A percentile compares a stretch with the other conserved stretches of the same genome.
Conservation (phyloP, 495 filamentous ascomycete species). For the Aspergillus wentii region DNA sequence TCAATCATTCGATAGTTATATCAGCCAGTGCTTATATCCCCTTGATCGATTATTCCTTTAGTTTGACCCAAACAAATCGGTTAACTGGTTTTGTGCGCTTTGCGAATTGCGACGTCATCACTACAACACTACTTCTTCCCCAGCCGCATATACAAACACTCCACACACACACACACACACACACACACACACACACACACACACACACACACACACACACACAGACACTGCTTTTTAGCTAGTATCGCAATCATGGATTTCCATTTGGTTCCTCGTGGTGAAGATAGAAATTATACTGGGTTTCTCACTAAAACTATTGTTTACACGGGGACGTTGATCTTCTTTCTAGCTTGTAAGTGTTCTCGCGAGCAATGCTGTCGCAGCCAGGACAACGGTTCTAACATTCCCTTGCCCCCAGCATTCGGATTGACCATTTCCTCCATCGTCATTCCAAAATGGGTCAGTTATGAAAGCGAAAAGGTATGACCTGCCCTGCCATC, state of each 20-base stretch:
- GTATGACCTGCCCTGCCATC: constrained; percentile 24
- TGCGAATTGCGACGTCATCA: too few species aligned
- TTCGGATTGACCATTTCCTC: constrained; percentile 71
- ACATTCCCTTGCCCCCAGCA: constrained; percentile 47
- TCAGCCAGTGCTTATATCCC: too few species aligned
- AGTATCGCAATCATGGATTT: constrained; percentile 44
- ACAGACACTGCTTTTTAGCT: too few species aligned
- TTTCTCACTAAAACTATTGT: constrained; percentile 49
- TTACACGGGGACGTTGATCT: constrained; percentile 51
- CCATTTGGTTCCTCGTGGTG: constrained; percentile 36
- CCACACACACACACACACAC: too few species aligned
- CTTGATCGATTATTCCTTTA: too few species aligned
- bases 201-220: too few species aligned
- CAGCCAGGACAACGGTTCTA: background rate
- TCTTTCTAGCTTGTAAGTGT: constrained; percentile 57
- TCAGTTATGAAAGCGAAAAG: constrained; percentile 62
- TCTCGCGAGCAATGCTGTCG: constrained; percentile 3
- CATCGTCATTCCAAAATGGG: constrained; percentile 74
- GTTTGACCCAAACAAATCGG: too few species aligned
- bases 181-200: too few species aligned
- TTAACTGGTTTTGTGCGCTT: too few species aligned
- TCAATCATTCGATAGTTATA: too few species aligned
- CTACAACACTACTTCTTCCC: too few species aligned
- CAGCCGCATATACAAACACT: too few species aligned
- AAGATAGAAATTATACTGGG: constrained; percentile 43